Conservation (phyloP, 805 yeast genomes). For the Schizosaccharomyces pombe region DNA sequence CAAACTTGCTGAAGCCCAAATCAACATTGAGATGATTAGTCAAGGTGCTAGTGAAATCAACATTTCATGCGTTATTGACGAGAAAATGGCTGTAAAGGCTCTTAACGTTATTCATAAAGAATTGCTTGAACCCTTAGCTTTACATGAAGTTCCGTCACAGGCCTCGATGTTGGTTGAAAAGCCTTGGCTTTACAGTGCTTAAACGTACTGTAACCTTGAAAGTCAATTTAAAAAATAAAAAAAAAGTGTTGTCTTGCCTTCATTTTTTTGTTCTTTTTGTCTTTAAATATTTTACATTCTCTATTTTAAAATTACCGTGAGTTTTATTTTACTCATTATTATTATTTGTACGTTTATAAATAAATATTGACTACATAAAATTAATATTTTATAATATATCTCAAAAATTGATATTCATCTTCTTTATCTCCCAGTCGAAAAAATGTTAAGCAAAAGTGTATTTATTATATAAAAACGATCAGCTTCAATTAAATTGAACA, state of each 20-base stretch:
- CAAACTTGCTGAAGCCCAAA: conserved; percentile 69
- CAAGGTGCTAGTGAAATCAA: conserved; percentile 98
- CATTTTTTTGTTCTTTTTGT: not conserved
- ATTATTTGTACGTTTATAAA: no score
- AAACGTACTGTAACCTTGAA: not conserved
- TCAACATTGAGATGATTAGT: conserved; percentile 91
- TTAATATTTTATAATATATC: no score
- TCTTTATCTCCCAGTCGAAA: not conserved
- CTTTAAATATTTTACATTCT: not conserved
- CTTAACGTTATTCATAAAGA: conserved; percentile 63
- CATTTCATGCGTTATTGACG: conserved; percentile 81
- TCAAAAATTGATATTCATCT: no score
- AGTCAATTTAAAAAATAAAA: no score
- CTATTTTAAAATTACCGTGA: not conserved
- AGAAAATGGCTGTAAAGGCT: conserved; percentile 62
- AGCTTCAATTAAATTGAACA: no score
- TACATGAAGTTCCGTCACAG: not conserved
- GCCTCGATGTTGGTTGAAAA: not conserved
- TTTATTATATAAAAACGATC: no score
- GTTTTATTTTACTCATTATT: not conserved
- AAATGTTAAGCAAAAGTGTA: not conserved
- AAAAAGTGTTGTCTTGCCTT: not conserved
- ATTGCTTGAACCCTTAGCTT: conserved; percentile 20
- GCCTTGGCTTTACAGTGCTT: not conserved
- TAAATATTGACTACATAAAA: no score